Evolutionary conservation across 345 rosid species (phyloP).

Genomic region (Lagerstroemia speciosa): DNA sequence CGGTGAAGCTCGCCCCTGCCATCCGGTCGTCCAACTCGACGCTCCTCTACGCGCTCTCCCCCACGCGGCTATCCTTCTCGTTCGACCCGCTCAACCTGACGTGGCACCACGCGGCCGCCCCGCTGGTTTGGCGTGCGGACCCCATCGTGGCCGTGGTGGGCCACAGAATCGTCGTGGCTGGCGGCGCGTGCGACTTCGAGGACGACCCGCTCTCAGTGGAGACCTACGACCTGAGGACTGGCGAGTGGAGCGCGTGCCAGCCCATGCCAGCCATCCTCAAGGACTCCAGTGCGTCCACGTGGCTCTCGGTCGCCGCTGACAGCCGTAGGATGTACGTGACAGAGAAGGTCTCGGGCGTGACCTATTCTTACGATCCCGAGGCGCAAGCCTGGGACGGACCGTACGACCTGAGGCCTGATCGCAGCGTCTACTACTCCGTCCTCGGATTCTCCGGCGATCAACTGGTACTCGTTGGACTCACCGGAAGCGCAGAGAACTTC

Average conservation of each 20-base stretch:
- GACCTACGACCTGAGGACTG: conserved; percentile 26
- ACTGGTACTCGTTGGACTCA: conserved; percentile 40
- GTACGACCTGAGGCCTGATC: conserved; percentile 27
- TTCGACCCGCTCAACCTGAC: conserved; percentile 49
- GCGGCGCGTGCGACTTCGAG: conserved; percentile 59
- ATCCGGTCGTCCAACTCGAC: conserved; percentile 57
- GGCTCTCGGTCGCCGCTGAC: conserved; percentile 50
- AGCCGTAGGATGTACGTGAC: conserved; percentile 34
- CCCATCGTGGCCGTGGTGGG: conserved; percentile 60
- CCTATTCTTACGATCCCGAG: conserved; percentile 39
- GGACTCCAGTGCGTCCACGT: conserved; percentile 44
- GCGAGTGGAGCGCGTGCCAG: conserved; percentile 44
- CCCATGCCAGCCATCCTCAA: conserved; percentile 47
- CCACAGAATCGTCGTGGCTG: conserved; percentile 38
- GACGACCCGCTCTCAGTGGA: conserved; percentile 68
- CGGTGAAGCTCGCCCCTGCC: conserved; percentile 14
- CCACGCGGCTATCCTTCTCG: conserved; percentile 51
- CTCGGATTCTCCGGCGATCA: conserved; percentile 26
- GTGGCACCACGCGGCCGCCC: conserved; percentile 55
- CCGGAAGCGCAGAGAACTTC: conserved; percentile 26
- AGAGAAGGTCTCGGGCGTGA: conserved; percentile 43
- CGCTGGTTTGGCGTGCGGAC: conserved; percentile 59
- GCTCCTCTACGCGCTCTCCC: conserved; percentile 53
- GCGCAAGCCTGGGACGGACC: conserved; percentile 48
- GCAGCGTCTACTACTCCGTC: conserved; percentile 16